phyloP scores from a whole-genome alignment of 805 yeast species.

The Wickerhamiella kurtzmanii region DNA sequence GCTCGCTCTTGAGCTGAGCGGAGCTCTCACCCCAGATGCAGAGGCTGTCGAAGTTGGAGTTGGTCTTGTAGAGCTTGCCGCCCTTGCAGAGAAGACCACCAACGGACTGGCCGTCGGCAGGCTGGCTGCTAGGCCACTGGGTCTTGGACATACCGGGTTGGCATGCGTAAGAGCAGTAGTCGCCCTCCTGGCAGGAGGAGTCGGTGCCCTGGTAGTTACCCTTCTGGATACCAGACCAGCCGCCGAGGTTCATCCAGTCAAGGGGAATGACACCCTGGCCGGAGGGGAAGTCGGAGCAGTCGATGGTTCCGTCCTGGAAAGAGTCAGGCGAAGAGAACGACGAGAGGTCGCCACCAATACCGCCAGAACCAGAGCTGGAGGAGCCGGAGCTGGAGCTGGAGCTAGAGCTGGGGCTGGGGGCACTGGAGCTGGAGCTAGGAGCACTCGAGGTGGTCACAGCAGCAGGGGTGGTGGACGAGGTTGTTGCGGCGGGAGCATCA shows the following conservation, averaged over 20 bases:
- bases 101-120: constrained; percentile 74
- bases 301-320: constrained; percentile 60
- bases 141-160: constrained; percentile 98
- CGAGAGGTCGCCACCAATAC: constrained; percentile 41
- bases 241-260: constrained; percentile 64
- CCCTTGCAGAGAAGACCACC: constrained; percentile 83
- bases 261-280: constrained; percentile 75
- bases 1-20: constrained; percentile 55
- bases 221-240: constrained; percentile 63
- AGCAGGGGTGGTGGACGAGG: constrained; percentile 25
- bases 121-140: constrained; percentile 90
- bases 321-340: constrained; percentile 44
- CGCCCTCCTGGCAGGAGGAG: constrained; percentile 70
- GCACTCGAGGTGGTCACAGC: constrained; percentile 17
- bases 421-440: constrained; percentile 17
- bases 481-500: constrained; percentile 22
- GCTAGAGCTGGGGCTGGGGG: constrained; percentile 24
- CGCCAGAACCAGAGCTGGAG: constrained; percentile 25
- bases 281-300: constrained; percentile 58
- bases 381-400: constrained; percentile 26
- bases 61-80: constrained; percentile 76
- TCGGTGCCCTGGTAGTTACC: constrained; percentile 46
- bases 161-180: constrained; percentile 95
- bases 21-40: constrained; percentile 77
- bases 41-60: constrained; percentile 49